Evolutionary conservation across 1,284 basidiomycete genomes (phyloP).

Genomic region (Cystobasidium sp.): DNA sequence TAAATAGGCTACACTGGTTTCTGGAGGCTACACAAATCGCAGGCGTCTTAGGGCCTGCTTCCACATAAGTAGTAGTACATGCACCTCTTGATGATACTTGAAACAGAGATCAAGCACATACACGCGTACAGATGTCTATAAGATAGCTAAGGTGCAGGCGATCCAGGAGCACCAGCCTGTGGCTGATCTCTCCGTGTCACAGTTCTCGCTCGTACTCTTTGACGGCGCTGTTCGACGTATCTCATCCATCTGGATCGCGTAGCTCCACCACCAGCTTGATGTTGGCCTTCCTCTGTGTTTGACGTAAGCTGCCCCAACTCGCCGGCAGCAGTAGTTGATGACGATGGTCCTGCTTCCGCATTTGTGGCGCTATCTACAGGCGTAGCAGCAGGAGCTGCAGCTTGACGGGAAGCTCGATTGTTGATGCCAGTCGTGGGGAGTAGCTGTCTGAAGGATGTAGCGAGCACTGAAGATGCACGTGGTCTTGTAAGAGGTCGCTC

Average conservation of each 20-base stretch:
- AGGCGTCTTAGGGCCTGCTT: too few relatives aligned
- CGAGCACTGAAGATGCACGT: conserved; percentile 25
- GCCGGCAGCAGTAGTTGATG: background rate
- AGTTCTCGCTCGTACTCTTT: conserved; percentile 18
- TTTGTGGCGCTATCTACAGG: background rate
- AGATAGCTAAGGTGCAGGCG: background rate
- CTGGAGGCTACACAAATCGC: too few relatives aligned
- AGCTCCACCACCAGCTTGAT: conserved; percentile 1
- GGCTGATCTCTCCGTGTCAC: conserved; percentile 4
- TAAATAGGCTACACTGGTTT: too few relatives aligned
- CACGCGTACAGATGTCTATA: background rate
- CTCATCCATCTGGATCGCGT: conserved; percentile 32
- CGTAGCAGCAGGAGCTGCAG: background rate
- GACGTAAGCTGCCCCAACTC: background rate
- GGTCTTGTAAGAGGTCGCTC: conserved; percentile 11
- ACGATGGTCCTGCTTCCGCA: background rate
- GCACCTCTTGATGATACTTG: too few relatives aligned
- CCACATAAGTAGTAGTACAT: too few relatives aligned
- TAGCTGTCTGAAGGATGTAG: conserved; percentile 14
- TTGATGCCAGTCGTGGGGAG: conserved; percentile 1
- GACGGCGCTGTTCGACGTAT: conserved; percentile 36
- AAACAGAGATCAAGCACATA: too few relatives aligned
- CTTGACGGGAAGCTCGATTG: conserved; percentile 10
- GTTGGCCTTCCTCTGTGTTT: background rate
- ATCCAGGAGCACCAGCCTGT: background rate